Evolutionary conservation across 169 alveolate genomes (phyloP), one percentile per base, ranked within the genome.

Genomic region (Eimeria brunetti): DNA sequence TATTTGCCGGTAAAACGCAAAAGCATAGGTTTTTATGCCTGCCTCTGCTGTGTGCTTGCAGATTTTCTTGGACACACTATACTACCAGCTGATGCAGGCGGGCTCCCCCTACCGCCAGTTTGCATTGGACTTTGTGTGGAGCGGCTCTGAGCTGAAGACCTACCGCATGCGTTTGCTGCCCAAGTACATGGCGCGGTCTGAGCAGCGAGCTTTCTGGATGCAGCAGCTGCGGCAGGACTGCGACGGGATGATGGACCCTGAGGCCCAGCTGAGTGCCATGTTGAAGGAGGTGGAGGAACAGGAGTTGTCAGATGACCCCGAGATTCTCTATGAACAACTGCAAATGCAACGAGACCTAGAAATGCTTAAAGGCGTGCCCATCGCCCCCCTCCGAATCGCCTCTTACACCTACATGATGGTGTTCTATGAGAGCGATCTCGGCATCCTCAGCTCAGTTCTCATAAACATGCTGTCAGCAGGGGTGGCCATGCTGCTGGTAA

Each of bases 171-270:
- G 92, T 22, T 71, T 97, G 27, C 83, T 97, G 27, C 97, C 97
- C 7, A 90, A 94, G 85, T 95, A 91, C 75, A 95, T 97, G 97
- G 96, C 97, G 24, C 95, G 97, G 18, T 96, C 97, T 12, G 97
- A 97, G 62, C 96, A 96, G 64, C 80, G 97, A 49, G 98, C 98
- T 24, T 94, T 92, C 53, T 97, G 97, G 97, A 97, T 97, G 98
- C 93, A 93, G 69, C 95, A 91, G 64, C 95, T 91, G 16, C 71
- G 95, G 38, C 83, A 91, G 22, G 95, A 91, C 92, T 91, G 95
- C 73, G 95, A 91, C 46, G 91, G 64, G 1, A 88, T 88, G 46
- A 44, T 58, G 38, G 69, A 58, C 60, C 91, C 91, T 9, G 44
- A 84, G 46, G 81, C 75, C 33, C 75, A 14, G 8, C n/a, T 56